These are phyloP conservation scores for Myxozyma sirexii DNA, from an alignment of 805 yeast genomes.

Conservation along the genomic window DNA sequence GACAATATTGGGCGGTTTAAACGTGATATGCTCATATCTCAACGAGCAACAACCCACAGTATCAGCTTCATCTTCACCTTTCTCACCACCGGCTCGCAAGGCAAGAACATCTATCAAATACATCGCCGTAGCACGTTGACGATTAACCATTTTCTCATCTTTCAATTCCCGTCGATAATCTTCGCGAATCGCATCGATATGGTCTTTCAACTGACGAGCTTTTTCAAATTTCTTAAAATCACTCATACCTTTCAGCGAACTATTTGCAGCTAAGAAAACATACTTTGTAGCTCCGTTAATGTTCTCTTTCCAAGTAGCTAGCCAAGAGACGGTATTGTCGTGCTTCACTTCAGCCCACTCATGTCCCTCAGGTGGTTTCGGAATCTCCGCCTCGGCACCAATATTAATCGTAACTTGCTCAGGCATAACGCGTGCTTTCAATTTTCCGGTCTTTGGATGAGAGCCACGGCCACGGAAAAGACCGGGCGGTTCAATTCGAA, in stretches of 20 bases:
- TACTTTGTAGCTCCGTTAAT: conserved; percentile 81
- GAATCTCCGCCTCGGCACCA: conserved; percentile 70
- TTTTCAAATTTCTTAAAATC: conserved; percentile 92
- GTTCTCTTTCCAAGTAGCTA: conserved; percentile 97
- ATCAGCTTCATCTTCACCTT: conserved; percentile 96
- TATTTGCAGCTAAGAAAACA: conserved; percentile 87
- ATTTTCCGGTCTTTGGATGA: conserved; percentile 92
- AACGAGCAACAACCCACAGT: conserved; percentile 97
- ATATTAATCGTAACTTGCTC: conserved; percentile 87
- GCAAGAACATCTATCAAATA: conserved; percentile 92
- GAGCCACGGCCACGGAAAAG: conserved; percentile 95
- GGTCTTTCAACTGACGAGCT: conserved; percentile 78
- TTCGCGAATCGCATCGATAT: conserved; percentile 69
- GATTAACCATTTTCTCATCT: conserved; percentile 74
- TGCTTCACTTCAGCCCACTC: conserved; percentile 87
- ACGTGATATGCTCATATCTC: conserved; percentile 83
- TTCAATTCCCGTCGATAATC: conserved; percentile 74
- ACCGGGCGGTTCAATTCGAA: conserved; percentile 95
- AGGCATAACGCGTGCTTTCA: conserved; percentile 83
- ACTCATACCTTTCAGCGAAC: conserved; percentile 87
- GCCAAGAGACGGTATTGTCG: conserved; percentile 91
- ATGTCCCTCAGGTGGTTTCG: conserved; percentile 85
- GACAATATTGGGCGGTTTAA: conserved; percentile 83
- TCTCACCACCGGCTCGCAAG: conserved; percentile 96
- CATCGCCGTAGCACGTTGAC: conserved; percentile 93